Base-by-base conservation (phyloP, 495 filamentous ascomycete genomes). In the Penicillium argentinense region DNA sequence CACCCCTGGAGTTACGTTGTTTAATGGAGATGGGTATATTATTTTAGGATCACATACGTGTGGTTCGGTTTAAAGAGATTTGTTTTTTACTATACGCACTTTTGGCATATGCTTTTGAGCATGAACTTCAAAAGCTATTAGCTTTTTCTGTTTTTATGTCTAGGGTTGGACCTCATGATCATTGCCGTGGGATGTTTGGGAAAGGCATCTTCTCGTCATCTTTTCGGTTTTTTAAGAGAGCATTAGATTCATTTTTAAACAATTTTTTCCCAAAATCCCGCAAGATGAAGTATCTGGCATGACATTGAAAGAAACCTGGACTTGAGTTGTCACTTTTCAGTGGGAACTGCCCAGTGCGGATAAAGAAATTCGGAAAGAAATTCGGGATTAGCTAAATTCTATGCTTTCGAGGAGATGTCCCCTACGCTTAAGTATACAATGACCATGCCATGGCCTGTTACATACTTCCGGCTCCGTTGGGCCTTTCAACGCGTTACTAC, bases 1-100 rank as follows among this genome's bases (percentile, higher is more conserved):
- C 87, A 95, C 63, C 75, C 81, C 44, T 96, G 91, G 91, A 91
- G 89, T 71, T 74, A 64, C 34, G 48, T 60, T 39, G 47, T 69
- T 30, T 71, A 64, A 60, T 37, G 24, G 22, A 13, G 13, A 34
- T 42, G 22, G 9, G 32, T 36, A 14, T 41, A 42, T 27, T 23
- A 33, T 9, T n/a, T 26, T 29, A 9, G 39, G n/a, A 22, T 42
- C 33, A 36, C 33, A 36, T 36, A 36, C 33, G 33, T 36, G 33
- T 36, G 33, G 11, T n/a, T 21, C 33, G 18, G 33, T 36, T 36
- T 19, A 19, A n/a, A n/a, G 14, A 12, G 13, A 11, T 5, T 42
- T 30, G 3, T 4, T 42, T 42, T 13, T 21, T 22, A 9, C 25
- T 16, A 1, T 16, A 11, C 12, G 9, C 22, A 39, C 23, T 25